Percentiles rank a stretch among this genome's conserved stretches.
These are phyloP conservation scores for Plasmodium gallinaceum DNA, from an alignment of 169 alveolate species.

Conservation along the genomic window DNA sequence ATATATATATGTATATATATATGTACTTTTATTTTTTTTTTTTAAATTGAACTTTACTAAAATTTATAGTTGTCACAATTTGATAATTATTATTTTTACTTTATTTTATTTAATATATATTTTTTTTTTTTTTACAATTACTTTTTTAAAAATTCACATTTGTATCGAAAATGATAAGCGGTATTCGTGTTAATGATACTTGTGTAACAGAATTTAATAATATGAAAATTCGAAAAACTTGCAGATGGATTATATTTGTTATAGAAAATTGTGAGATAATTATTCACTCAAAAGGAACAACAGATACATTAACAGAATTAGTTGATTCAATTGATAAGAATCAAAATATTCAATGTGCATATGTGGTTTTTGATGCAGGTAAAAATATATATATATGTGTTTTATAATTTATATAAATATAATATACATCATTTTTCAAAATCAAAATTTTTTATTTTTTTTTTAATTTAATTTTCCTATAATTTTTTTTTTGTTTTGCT, in stretches of 20 bases:
- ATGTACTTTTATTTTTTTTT: not conserved
- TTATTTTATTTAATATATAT: not conserved
- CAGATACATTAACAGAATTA: constrained; percentile 36
- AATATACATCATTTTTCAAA: too few species aligned
- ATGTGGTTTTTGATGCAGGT: constrained; percentile 87
- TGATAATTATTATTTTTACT: not conserved
- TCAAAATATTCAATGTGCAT: constrained; percentile 83
- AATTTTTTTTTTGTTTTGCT: too few species aligned
- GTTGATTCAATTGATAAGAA: constrained; percentile 68
- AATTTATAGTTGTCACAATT: not conserved
- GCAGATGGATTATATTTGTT: constrained; percentile 82
- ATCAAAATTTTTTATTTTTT: too few species aligned
- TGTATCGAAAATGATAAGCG: constrained; percentile 84
- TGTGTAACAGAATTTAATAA: constrained; percentile 81
- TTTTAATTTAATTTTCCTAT: too few species aligned
- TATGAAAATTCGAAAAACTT: constrained; percentile 83
- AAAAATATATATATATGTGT: not conserved
- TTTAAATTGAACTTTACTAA: not conserved
- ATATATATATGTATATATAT: constrained; percentile 1
- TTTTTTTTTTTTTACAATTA: not conserved
- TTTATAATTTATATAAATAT: not conserved
- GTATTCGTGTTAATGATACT: constrained; percentile 84
- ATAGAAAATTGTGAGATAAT: constrained; percentile 78
- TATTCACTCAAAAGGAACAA: constrained; percentile 65
- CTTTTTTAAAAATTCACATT: not conserved